Evolutionary conservation across 148 eudicot species (phyloP).

Genomic region (Persicaria tinctoria): DNA sequence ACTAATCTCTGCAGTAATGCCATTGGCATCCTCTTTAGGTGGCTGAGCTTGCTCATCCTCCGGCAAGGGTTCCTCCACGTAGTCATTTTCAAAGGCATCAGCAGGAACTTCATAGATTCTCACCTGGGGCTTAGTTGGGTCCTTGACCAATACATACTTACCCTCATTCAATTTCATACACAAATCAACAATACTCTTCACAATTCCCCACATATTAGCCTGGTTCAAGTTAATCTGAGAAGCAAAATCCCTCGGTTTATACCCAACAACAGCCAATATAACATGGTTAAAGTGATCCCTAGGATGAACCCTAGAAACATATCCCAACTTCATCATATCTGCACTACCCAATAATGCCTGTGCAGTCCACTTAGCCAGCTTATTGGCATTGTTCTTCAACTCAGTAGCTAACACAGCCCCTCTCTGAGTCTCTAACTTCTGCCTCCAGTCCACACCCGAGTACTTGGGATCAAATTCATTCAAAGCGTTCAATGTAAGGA

Average conservation of each 20-base stretch:
- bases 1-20: constrained; percentile 33
- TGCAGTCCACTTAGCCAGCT: constrained; percentile 92
- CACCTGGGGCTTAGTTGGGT: constrained; percentile 85
- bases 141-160: constrained; percentile 92
- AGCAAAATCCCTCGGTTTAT: constrained; percentile 89
- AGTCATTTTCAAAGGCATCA: constrained; percentile 96
- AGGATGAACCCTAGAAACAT: constrained; percentile 94
- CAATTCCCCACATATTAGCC: constrained; percentile 96
- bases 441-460: constrained; percentile 93
- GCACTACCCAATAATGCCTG: constrained; percentile 79
- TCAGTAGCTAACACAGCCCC: constrained; percentile 98
- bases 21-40: constrained; percentile 61
- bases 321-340: constrained; percentile 95
- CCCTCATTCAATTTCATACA: constrained; percentile 97
- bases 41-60: constrained; percentile 95
- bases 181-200: constrained; percentile 90
- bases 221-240: constrained; percentile 80
- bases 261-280: constrained; percentile 82
- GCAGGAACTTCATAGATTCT: constrained; percentile 95
- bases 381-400: constrained; percentile 89
- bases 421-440: constrained; percentile 86
- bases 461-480: constrained; percentile 93
- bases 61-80: constrained; percentile 91
- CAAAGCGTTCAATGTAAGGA: constrained; percentile 69
- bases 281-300: constrained; percentile 94